These are phyloP conservation scores for Suillus cothurnatus DNA, from an alignment of 768 basidiomycete species.

Conservation along the genomic window DNA sequence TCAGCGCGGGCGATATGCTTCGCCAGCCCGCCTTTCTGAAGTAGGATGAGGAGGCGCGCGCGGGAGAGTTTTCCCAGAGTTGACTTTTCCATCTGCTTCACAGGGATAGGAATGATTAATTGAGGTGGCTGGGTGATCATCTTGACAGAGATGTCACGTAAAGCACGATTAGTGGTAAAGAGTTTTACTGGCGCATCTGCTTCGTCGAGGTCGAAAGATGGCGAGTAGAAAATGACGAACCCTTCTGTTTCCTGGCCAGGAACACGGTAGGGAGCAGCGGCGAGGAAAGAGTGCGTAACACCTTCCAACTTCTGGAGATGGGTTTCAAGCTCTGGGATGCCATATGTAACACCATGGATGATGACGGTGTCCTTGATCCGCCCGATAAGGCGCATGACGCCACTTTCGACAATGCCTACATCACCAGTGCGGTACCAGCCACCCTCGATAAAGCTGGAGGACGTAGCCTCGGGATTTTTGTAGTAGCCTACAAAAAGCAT, in stretches of 20 bases:
- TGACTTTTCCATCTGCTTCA: slow-evolving; percentile 42
- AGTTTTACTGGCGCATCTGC: slow-evolving; percentile 28
- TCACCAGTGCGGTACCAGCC: slow-evolving; percentile 67
- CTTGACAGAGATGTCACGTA: slow-evolving; percentile 32
- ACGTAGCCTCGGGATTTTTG: slow-evolving; percentile 50
- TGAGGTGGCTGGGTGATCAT: slow-evolving; percentile 39
- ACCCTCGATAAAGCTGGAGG: slow-evolving; percentile 45
- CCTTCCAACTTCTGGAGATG: slow-evolving; percentile 40
- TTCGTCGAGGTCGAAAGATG: slow-evolving; percentile 24
- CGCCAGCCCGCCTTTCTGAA: slow-evolving; percentile 37
- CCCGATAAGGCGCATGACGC: slow-evolving; percentile 38
- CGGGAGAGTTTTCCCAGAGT: slow-evolving; percentile 48
- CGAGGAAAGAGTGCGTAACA: slow-evolving; percentile 34
- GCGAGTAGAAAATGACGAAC: slow-evolving; percentile 41
- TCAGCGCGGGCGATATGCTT: slow-evolving; percentile 33
- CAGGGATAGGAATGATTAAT: slow-evolving; percentile 40
- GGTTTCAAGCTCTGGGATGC: slow-evolving; percentile 37
- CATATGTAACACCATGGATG: slow-evolving; percentile 42
- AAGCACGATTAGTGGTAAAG: slow-evolving; percentile 30
- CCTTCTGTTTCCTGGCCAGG: slow-evolving; percentile 42
- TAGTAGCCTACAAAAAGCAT: slow-evolving; percentile 47
- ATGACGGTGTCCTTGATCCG: slow-evolving; percentile 43
- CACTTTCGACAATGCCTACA: slow-evolving; percentile 39
- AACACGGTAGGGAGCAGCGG: slow-evolving; percentile 39
- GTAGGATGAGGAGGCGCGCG: slow-evolving; percentile 37